Conservation (phyloP, 306 rosid genomes). For the Cicer yamashitae region DNA sequence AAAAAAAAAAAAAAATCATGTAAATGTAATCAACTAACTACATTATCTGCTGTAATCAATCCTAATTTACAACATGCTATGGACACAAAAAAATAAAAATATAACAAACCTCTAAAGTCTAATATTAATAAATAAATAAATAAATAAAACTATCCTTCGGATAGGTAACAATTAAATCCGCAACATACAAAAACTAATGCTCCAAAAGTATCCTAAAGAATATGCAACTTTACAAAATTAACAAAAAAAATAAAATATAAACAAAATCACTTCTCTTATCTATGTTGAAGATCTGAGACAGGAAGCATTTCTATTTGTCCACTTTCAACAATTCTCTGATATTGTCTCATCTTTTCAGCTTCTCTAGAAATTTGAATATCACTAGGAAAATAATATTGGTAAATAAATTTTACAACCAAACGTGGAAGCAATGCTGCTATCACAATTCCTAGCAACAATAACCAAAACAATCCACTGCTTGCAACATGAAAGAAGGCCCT, state of each 20-base stretch:
- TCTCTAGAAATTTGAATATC: constrained; percentile 89
- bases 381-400: constrained; percentile 63
- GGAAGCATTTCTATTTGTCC: constrained; percentile 83
- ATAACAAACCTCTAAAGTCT: constrained; percentile 45
- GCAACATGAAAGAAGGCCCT: constrained; percentile 74
- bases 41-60: constrained; percentile 17
- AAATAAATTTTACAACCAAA: constrained; percentile 60
- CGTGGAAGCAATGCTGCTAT: constrained; percentile 74
- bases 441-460: constrained; percentile 65
- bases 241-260: background rate
- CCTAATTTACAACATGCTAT: constrained; percentile 46
- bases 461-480: constrained; percentile 65
- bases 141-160: constrained; percentile 63
- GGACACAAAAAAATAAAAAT: constrained; percentile 45
- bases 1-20: no score
- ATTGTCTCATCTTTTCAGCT: constrained; percentile 59
- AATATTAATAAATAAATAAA: constrained; percentile 42
- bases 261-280: constrained; percentile 54
- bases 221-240: constrained; percentile 57
- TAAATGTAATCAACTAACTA: constrained; percentile 14
- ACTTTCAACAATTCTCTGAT: constrained; percentile 51
- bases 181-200: constrained; percentile 50
- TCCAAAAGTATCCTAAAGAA: constrained; percentile 74
- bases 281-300: constrained; percentile 45
- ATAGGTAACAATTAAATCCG: constrained; percentile 55